These are phyloP conservation scores for Ceratocystis harringtonii DNA, from an alignment of 2,329 filamentous ascomycete species.

Conservation along the genomic window DNA sequence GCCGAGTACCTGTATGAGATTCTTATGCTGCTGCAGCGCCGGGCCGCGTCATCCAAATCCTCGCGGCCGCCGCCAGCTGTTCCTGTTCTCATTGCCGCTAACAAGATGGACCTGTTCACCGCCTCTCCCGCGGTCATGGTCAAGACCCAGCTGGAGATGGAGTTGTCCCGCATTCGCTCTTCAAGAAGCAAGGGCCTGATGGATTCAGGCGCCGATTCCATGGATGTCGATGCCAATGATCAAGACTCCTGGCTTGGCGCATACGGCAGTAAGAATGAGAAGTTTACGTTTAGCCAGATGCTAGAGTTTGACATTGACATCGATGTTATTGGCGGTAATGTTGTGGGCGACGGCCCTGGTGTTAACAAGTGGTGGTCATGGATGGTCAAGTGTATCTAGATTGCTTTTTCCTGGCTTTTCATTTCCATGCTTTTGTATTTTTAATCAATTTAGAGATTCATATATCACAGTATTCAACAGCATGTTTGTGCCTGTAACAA, in stretches of 20 bases:
- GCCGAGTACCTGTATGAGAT: slow-evolving; percentile 81
- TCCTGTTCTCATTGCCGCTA: slow-evolving; percentile 72
- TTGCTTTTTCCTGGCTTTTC: not conserved
- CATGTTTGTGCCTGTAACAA: not conserved
- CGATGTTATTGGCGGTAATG: slow-evolving; percentile 62
- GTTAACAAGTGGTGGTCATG: slow-evolving; percentile 81
- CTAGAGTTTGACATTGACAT: slow-evolving; percentile 69
- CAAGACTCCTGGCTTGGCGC: slow-evolving; percentile 75
- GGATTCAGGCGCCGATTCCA: slow-evolving; percentile 60
- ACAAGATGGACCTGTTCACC: slow-evolving; percentile 93
- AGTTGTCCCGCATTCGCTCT: slow-evolving; percentile 62
- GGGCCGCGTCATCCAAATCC: slow-evolving; percentile 33
- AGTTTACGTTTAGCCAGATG: slow-evolving; percentile 70
- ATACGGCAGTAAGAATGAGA: slow-evolving; percentile 47
- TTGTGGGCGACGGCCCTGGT: slow-evolving; percentile 48
- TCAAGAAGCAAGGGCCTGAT: slow-evolving; percentile 68
- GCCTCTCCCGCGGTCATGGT: slow-evolving; percentile 68
- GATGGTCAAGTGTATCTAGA: slow-evolving; percentile 55
- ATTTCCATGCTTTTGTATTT: not conserved
- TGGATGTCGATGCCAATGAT: slow-evolving; percentile 48
- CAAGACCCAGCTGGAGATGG: slow-evolving; percentile 58
- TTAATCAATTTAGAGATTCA: not conserved
- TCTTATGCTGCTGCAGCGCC: slow-evolving; percentile 67
- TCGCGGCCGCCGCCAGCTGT: slow-evolving; percentile 44
- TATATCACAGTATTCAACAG: not conserved